Evolutionary conservation across 2,329 filamentous ascomycete genomes (phyloP).

Genomic region (Botrytis deweyae): DNA sequence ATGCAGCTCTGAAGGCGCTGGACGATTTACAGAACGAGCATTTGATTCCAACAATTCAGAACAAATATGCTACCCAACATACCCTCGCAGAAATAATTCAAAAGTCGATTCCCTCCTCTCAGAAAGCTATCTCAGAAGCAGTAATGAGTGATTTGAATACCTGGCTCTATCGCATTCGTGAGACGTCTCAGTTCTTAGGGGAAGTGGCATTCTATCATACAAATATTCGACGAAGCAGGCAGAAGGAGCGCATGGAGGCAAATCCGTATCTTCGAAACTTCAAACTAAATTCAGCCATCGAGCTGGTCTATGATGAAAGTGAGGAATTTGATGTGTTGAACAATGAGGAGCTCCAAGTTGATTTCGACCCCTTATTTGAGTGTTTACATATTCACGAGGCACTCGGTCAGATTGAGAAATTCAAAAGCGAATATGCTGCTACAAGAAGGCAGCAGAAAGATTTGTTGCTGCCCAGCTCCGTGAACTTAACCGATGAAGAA

Average conservation of each 20-base stretch:
- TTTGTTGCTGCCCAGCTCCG: constrained; percentile 71
- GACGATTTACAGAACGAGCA: constrained; percentile 97
- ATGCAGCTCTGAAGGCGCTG: constrained; percentile 86
- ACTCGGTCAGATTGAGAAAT: constrained; percentile 86
- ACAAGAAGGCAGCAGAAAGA: constrained; percentile 92
- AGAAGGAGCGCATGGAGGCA: constrained; percentile 77
- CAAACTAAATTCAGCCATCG: constrained; percentile 92
- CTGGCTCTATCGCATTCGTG: constrained; percentile 91
- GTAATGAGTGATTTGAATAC: constrained; percentile 97
- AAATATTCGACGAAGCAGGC: constrained; percentile 76
- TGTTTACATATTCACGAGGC: constrained; percentile 96
- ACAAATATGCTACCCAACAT: constrained; percentile 89
- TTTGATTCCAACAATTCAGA: constrained; percentile 67
- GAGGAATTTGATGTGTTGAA: constrained; percentile 95
- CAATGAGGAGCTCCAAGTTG: constrained; percentile 91
- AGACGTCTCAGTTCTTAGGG: constrained; percentile 92
- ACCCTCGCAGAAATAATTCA: constrained; percentile 95
- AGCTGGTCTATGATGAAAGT: constrained; percentile 89
- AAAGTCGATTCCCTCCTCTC: constrained; percentile 88
- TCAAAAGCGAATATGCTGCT: constrained; percentile 85
- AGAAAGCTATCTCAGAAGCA: constrained; percentile 89
- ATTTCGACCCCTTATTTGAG: constrained; percentile 93
- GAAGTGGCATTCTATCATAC: constrained; percentile 98
- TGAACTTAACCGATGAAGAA: constrained; percentile 79
- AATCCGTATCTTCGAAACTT: constrained; percentile 64